These are phyloP conservation scores for Inga laurina DNA, from an alignment of 306 rosid species.

Conservation along the genomic window DNA sequence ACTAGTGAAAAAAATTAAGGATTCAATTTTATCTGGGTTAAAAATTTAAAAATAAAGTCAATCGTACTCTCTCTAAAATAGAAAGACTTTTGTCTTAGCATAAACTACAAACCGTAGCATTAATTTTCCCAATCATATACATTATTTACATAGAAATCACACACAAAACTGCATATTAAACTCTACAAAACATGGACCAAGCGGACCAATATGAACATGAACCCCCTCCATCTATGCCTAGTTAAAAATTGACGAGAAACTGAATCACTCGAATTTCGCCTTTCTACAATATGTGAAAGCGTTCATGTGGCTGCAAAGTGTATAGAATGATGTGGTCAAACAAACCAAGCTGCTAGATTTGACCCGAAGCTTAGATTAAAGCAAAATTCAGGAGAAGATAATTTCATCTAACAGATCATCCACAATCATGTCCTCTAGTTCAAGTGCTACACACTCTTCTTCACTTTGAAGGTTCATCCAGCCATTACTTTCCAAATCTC, in stretches of 20 bases:
- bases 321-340: not conserved
- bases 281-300: not conserved
- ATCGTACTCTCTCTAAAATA: too few relatives aligned
- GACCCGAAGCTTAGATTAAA: slow-evolving; percentile 5
- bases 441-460: slow-evolving; percentile 66
- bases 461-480: slow-evolving; percentile 87
- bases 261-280: not conserved
- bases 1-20: too few relatives aligned
- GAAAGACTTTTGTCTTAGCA: too few relatives aligned
- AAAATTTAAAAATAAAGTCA: too few relatives aligned
- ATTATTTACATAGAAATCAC: not conserved
- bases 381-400: slow-evolving; percentile 33
- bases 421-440: slow-evolving; percentile 72
- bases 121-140: not conserved
- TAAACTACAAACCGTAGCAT: not conserved
- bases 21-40: too few relatives aligned
- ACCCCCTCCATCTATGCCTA: not conserved
- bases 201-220: slow-evolving; percentile 22
- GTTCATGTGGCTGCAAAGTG: not conserved
- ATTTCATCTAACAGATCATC: slow-evolving; percentile 82
- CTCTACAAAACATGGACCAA: slow-evolving; percentile 21
- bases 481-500: slow-evolving; percentile 53
- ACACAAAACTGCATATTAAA: not conserved
- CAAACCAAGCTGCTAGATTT: not conserved
- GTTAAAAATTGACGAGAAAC: not conserved